A percentile compares a stretch with the other conserved stretches of the same genome.
Evolutionary conservation across 1,139 yeast genomes (phyloP).

Genomic region (Yamadazyma sp.): DNA sequence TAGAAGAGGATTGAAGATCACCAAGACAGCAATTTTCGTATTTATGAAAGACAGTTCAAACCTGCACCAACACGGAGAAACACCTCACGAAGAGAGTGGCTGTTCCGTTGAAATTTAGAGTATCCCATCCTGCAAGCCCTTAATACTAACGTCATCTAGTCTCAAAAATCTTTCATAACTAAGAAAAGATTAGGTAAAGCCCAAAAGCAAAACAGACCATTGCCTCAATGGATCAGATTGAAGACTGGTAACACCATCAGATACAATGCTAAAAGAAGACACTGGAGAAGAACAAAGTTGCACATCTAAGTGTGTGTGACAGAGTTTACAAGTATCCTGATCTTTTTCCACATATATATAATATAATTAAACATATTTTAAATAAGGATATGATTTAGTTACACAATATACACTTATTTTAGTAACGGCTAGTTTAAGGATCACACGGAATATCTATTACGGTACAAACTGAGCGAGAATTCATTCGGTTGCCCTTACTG

Average conservation of each 20-base stretch:
- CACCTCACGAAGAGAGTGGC: no score
- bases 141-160: conserved; percentile 40
- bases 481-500: background rate
- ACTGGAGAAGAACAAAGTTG: conserved; percentile 99
- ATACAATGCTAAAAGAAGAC: conserved; percentile 99
- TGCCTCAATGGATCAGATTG: conserved; percentile 99
- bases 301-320: conserved; percentile 64
- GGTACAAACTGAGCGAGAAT: background rate
- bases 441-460: no score
- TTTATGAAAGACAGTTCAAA: no score
- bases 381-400: conserved; percentile 4
- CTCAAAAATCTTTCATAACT: conserved; percentile 96
- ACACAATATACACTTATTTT: conserved; percentile 1
- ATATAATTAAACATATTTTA: conserved; percentile 6
- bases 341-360: conserved; percentile 7
- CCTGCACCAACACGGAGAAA: no score
- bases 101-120: no score
- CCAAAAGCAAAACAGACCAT: conserved; percentile 98
- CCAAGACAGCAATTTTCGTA: no score
- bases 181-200: conserved; percentile 99
- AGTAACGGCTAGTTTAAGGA: background rate
- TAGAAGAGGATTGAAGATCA: no score
- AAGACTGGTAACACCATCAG: conserved; percentile 97
- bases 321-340: conserved; percentile 1
- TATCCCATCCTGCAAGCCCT: background rate